A percentile compares a stretch with the other conserved stretches of the same genome.
These are phyloP conservation scores for Lecanoromycetidae sp. DNA, from an alignment of 2,329 filamentous ascomycete species.

Conservation along the genomic window DNA sequence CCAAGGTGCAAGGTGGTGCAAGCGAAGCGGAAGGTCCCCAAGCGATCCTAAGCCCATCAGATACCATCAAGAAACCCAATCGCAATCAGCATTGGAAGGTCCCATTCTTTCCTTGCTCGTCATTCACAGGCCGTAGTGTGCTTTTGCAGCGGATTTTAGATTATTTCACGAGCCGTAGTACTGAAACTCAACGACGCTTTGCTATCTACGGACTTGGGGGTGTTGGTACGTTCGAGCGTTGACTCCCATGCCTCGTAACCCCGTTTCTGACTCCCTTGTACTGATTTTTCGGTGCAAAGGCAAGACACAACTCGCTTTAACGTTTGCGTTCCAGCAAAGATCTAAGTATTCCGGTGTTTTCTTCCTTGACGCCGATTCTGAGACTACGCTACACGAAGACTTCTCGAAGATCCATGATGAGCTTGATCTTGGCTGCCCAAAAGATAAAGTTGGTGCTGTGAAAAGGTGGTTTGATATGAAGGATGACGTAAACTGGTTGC, in stretches of 20 bases:
- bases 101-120: slow-evolving; percentile 9
- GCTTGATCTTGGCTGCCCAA: slow-evolving; percentile 8
- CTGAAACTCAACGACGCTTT: not conserved
- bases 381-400: slow-evolving; percentile 9
- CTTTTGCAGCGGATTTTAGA: no score
- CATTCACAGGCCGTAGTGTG: no score
- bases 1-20: not conserved
- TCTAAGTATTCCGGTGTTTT: slow-evolving; percentile 7
- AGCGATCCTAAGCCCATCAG: not conserved
- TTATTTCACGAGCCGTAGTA: not conserved
- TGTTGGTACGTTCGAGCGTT: not conserved
- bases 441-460: slow-evolving; percentile 4
- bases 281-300: not conserved
- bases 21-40: not conserved
- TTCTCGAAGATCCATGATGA: slow-evolving; percentile 7
- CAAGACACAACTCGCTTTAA: slow-evolving; percentile 11
- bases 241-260: no score
- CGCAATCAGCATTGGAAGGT: slow-evolving; percentile 1
- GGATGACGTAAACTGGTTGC: no score
- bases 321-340: slow-evolving; percentile 6
- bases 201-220: slow-evolving; percentile 8
- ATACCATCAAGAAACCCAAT: no score
- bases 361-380: slow-evolving; percentile 9
- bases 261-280: not conserved
- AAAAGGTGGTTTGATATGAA: slow-evolving; percentile 5